Conservation (phyloP, 23 red algal genomes). For the Cyanidioschyzon merolae region DNA sequence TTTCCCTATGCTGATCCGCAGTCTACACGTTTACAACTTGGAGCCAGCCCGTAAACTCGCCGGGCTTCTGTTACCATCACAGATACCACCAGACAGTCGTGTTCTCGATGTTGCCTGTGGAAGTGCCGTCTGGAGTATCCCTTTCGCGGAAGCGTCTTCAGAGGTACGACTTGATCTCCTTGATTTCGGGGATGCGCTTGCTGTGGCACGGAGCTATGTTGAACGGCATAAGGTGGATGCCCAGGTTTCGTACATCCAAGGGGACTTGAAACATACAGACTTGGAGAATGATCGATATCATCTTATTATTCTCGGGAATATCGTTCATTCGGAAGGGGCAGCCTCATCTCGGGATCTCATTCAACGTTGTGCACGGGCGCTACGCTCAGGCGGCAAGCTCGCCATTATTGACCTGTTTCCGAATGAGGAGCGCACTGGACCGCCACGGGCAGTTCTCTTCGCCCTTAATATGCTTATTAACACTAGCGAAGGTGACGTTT, state of each 20-base stretch:
- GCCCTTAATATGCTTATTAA: slow-evolving; percentile 24
- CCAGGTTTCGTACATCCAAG: slow-evolving; percentile 8
- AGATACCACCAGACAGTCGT: not conserved
- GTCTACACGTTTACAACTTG: slow-evolving; percentile 3
- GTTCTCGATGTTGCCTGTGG: slow-evolving; percentile 26
- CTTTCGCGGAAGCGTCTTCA: slow-evolving; percentile 11
- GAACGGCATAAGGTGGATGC: not conserved
- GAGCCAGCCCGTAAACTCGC: not conserved
- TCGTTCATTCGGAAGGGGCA: slow-evolving; percentile 21
- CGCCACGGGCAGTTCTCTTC: slow-evolving; percentile 16
- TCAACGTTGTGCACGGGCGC: not conserved
- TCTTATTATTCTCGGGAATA: slow-evolving; percentile 19
- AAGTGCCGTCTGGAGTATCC: slow-evolving; percentile 18
- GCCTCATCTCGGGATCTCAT: slow-evolving; percentile 3
- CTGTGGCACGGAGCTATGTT: not conserved
- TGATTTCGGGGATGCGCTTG: slow-evolving; percentile 14
- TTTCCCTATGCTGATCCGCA: slow-evolving; percentile 11
- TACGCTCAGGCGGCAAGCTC: not conserved
- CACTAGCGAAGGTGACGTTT: slow-evolving; percentile 14
- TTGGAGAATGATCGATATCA: slow-evolving; percentile 1
- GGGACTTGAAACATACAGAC: slow-evolving; percentile 16
- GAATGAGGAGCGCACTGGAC: slow-evolving; percentile 22
- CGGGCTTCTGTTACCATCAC: not conserved
- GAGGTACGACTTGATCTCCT: not conserved
- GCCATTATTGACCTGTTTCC: slow-evolving; percentile 21